These are phyloP conservation scores for Didymella pinodella DNA, from an alignment of 2,329 filamentous ascomycete species.

Conservation along the genomic window DNA sequence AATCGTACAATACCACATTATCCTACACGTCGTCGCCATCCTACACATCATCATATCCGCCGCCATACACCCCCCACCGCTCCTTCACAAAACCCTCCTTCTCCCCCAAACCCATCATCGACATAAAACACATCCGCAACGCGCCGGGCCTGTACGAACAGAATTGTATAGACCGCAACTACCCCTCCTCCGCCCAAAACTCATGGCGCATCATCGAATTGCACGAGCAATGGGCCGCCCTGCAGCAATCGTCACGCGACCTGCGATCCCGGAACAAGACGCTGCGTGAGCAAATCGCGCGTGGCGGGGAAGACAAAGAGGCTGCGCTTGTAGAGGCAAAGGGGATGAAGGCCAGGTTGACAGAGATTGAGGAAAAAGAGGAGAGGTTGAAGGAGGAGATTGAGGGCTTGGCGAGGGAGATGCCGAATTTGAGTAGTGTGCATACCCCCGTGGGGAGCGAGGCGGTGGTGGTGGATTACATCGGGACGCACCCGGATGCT, in stretches of 20 bases:
- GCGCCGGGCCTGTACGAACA: conserved; percentile 80
- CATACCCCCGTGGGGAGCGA: conserved; percentile 76
- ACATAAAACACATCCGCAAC: conserved; percentile 89
- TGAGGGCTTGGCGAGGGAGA: conserved; percentile 73
- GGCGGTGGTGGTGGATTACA: conserved; percentile 73
- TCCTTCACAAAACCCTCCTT: conserved; percentile 67
- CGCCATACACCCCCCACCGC: conserved; percentile 50
- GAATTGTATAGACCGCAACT: conserved; percentile 88
- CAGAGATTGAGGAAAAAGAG: conserved; percentile 68
- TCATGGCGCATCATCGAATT: conserved; percentile 63
- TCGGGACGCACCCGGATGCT: conserved; percentile 72
- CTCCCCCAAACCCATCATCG: conserved; percentile 79
- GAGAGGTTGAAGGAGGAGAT: conserved; percentile 70
- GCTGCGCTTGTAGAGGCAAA: conserved; percentile 70
- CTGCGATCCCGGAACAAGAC: conserved; percentile 73
- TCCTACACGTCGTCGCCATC: no score
- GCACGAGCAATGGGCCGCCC: conserved; percentile 54
- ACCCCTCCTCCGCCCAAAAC: conserved; percentile 63
- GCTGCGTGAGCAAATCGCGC: conserved; percentile 63
- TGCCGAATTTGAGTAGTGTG: conserved; percentile 85
- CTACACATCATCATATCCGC: background rate
- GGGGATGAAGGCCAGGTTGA: conserved; percentile 68
- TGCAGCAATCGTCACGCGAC: conserved; percentile 67
- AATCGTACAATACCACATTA: background rate
- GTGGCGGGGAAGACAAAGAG: conserved; percentile 54